These are phyloP conservation scores for Trypanosoma platydactyli DNA, from an alignment of 208 protist genomes.

Conservation along the genomic window DNA sequence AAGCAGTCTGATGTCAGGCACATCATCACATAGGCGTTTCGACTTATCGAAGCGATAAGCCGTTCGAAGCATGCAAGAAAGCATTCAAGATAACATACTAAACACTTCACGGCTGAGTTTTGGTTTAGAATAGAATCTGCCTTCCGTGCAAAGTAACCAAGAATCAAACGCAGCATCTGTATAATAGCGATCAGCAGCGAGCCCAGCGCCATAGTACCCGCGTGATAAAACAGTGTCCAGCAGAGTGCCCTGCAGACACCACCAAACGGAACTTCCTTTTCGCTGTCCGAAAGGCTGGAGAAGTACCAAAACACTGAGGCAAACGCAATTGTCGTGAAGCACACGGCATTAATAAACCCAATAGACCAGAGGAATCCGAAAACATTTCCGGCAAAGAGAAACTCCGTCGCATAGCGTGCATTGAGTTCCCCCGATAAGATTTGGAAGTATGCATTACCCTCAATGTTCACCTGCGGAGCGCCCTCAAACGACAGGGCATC, in stretches of 20 bases:
- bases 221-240: constrained; percentile 67
- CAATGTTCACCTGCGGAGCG: background rate
- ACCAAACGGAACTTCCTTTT: constrained; percentile 25
- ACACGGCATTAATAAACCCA: constrained; percentile 52
- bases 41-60: constrained; percentile 83
- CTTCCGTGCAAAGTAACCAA: constrained; percentile 46
- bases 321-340: constrained; percentile 60
- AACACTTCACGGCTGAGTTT: constrained; percentile 28
- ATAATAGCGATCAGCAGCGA: constrained; percentile 85
- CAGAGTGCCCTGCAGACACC: constrained; percentile 29
- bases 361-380: constrained; percentile 76
- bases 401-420: constrained; percentile 8
- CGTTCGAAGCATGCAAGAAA: constrained; percentile 70
- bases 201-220: constrained; percentile 82
- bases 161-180: constrained; percentile 57
- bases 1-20: constrained; percentile 74
- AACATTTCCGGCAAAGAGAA: constrained; percentile 52
- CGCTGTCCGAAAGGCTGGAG: constrained; percentile 34
- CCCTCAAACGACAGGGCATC: background rate
- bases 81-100: constrained; percentile 53
- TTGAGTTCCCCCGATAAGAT: constrained; percentile 5
- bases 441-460: constrained; percentile 9
- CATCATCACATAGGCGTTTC: constrained; percentile 91
- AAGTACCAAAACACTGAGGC: constrained; percentile 81
- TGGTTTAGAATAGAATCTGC: constrained; percentile 1